Evolutionary conservation across 2,329 filamentous ascomycete species (phyloP).

Genomic region (Colletotrichum cuscutae): DNA sequence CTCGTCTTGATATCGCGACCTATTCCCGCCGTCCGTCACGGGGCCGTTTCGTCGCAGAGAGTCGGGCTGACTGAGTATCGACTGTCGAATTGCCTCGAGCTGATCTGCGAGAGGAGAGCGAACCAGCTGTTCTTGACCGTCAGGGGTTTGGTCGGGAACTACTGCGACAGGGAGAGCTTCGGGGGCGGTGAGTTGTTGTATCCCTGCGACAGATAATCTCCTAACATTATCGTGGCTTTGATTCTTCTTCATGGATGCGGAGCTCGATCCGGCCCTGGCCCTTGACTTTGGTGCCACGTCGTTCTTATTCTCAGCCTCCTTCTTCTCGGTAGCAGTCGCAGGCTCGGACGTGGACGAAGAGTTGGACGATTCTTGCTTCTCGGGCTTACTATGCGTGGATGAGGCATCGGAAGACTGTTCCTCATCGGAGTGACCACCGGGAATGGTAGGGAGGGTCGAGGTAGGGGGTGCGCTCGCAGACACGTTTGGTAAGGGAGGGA

Average conservation of each 20-base stretch:
- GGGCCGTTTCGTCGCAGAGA: slow-evolving; percentile 40
- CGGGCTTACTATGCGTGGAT: slow-evolving; percentile 27
- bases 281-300: slow-evolving; percentile 5
- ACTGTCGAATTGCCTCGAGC: slow-evolving; percentile 42
- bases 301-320: not conserved
- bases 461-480: slow-evolving; percentile 33
- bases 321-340: slow-evolving; percentile 11
- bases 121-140: slow-evolving; percentile 50
- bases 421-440: slow-evolving; percentile 32
- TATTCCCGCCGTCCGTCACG: slow-evolving; percentile 39
- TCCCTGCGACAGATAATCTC: slow-evolving; percentile 67
- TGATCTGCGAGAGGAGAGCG: slow-evolving; percentile 47
- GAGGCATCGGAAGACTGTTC: slow-evolving; percentile 34
- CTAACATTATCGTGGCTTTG: slow-evolving; percentile 57
- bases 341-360: slow-evolving; percentile 29
- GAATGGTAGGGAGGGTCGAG: slow-evolving; percentile 32
- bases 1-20: slow-evolving; percentile 40
- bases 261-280: slow-evolving; percentile 24
- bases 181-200: slow-evolving; percentile 67
- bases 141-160: slow-evolving; percentile 48
- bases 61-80: slow-evolving; percentile 43
- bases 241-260: slow-evolving; percentile 38
- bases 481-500: slow-evolving; percentile 23
- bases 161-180: slow-evolving; percentile 68
- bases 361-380: slow-evolving; percentile 13